Percentiles rank a stretch among this genome's conserved stretches.
These are phyloP conservation scores for Corchorus olitorius DNA, from an alignment of 345 rosid genomes.

Conservation along the genomic window DNA sequence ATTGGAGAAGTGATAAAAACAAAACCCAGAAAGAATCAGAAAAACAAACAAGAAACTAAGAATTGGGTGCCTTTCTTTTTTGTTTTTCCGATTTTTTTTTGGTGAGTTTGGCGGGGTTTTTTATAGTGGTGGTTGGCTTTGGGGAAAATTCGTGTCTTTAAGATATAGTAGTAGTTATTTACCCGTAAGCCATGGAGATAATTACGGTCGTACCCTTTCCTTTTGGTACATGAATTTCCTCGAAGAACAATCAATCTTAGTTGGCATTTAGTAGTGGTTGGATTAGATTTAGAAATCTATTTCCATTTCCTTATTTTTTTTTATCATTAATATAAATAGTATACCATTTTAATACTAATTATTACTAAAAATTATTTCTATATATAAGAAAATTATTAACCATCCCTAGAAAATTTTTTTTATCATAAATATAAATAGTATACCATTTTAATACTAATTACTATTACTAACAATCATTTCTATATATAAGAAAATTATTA, in stretches of 20 bases:
- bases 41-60: neutral
- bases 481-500: too few relatives aligned
- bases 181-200: neutral
- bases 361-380: too few relatives aligned
- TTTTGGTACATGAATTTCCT: neutral
- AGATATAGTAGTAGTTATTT: neutral
- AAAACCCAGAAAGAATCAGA: neutral
- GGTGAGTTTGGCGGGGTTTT: neutral
- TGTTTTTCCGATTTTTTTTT: neutral
- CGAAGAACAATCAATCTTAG: neutral
- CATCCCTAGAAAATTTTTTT: neutral
- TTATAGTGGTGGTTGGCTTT: neutral
- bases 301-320: neutral
- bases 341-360: neutral
- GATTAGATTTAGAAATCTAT: neutral
- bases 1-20: neutral
- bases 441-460: neutral
- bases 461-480: too few relatives aligned
- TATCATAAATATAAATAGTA: neutral
- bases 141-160: neutral
- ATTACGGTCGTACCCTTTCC: constrained; percentile 5
- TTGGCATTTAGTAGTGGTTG: neutral
- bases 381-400: too few relatives aligned
- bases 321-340: neutral
- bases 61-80: neutral